A percentile compares a stretch with the other conserved stretches of the same genome.
Evolutionary conservation across 116 monocot genomes (phyloP).

Genomic region (Thalassia testudinum): DNA sequence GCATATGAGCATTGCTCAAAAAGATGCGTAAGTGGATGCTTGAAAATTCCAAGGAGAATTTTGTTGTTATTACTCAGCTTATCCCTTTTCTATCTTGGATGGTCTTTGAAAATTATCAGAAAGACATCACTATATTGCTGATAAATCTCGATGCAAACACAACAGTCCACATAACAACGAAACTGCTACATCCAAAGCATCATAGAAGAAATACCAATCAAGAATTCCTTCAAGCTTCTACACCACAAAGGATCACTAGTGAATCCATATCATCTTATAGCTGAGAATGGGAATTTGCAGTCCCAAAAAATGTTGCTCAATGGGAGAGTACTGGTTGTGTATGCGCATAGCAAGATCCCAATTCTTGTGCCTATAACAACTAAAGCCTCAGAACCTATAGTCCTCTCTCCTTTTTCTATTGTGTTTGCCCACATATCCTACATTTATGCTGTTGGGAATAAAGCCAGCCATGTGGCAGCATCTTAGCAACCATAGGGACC

Average conservation of each 20-base stretch:
- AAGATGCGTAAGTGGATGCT: conserved; percentile 35
- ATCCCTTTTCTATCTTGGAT: too few relatives aligned
- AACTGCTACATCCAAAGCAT: too few relatives aligned
- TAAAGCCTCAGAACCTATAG: conserved; percentile 26
- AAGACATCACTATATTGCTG: conserved; percentile 58
- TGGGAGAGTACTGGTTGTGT: conserved; percentile 31
- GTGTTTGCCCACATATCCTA: conserved; percentile 54
- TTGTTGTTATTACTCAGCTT: too few relatives aligned
- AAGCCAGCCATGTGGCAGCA: too few relatives aligned
- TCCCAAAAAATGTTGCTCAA: conserved; percentile 62
- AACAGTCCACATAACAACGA: conserved; percentile 19
- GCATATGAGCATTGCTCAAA: conserved; percentile 36
- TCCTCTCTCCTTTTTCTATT: conserved; percentile 40
- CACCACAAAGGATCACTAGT: conserved; percentile 23
- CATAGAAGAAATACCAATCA: too few relatives aligned
- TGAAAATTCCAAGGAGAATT: too few relatives aligned
- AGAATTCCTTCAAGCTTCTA: too few relatives aligned
- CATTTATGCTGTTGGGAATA: too few relatives aligned
- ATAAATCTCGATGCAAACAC: conserved; percentile 52
- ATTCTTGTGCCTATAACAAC: conserved; percentile 21
- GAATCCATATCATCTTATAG: conserved; percentile 64
- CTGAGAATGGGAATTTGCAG: conserved; percentile 43
- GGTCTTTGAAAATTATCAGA: too few relatives aligned
- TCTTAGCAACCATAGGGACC: too few relatives aligned
- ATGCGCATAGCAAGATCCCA: conserved; percentile 34